Evolutionary conservation across 305 asterid species (phyloP), one percentile per base, ranked within the genome.

Genomic region (Solanum hybrid): DNA sequence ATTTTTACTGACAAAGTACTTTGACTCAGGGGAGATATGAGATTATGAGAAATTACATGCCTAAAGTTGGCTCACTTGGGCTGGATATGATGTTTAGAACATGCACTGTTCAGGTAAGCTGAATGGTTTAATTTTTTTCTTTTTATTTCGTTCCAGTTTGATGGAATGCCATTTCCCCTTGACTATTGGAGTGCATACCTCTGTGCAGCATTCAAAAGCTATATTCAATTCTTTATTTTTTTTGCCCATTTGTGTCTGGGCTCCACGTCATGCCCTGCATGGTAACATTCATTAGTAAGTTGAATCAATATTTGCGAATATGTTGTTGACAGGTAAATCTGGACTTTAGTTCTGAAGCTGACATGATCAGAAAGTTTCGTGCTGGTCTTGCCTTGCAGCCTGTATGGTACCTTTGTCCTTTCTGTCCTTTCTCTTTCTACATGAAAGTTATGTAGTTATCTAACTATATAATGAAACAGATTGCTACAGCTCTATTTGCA

Each of bases 11-110:
- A 94, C 91, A 78, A 68, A 75, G 88, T 76, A 87, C 72, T 90
- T 88, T 93, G 93, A 79, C 91, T 90, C 97, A 97, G 99, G 99
- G 98, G 93, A 94, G 99, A 93, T 97, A 97, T 29, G 93, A 93
- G 91, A 96, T 96, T 88, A 96, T 96, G 98, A 94, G 90, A 91
- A 95, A 96, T 91, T 96, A 97, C 95, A 97, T 96, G 98, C 99
- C 99, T 87, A 96, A 95, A 91, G 99, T 97, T 93, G 99, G 99
- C 84, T 90, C 99, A 51, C 97, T 96, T 90, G 98, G 98, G 88
- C 99, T 96, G 79, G 99, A 97, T 93, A 95, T 95, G 97, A 97
- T 96, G 99, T 95, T 95, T 88, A 93, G 98, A 89, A 97, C 99
- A 73, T 96, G 99, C 90, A 96, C 99, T 17, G 99, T 97, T 32